Conservation (phyloP, 257 asterid species). For the Ehretia macrophylla region DNA sequence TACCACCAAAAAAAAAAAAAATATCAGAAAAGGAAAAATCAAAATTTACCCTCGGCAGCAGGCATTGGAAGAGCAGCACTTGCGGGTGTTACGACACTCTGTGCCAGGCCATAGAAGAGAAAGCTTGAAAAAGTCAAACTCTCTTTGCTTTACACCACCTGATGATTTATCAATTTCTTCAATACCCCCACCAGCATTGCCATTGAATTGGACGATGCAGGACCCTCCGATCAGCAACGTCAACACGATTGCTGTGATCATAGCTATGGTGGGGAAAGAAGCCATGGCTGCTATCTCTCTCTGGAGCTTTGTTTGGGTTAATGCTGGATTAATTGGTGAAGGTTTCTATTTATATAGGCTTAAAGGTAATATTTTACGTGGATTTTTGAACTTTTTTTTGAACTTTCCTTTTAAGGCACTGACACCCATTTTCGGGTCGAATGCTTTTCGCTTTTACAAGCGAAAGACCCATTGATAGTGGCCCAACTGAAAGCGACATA, state of each 20-base stretch:
- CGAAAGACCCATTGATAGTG: too few species aligned
- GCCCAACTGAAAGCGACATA: too few species aligned
- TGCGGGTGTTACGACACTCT: constrained; percentile 46
- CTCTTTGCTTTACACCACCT: constrained; percentile 38
- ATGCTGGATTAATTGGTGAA: too few species aligned
- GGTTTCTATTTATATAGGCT: too few species aligned
- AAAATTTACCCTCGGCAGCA: constrained; percentile 83
- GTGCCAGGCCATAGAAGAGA: constrained; percentile 90
- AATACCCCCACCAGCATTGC: constrained; percentile 4
- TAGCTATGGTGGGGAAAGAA: constrained; percentile 23
- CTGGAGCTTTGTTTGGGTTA: background rate
- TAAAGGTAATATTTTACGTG: too few species aligned
- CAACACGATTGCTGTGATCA: constrained; percentile 22
- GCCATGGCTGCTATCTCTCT: constrained; percentile 30
- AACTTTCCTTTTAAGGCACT: too few species aligned
- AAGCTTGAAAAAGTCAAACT: constrained; percentile 73
- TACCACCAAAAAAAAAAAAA: too few species aligned
- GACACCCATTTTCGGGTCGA: too few species aligned
- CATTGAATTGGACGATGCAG: constrained; percentile 26
- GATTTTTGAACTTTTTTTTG: too few species aligned
- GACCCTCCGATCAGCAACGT: constrained; percentile 31
- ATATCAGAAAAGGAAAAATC: background rate
- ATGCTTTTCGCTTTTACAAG: too few species aligned
- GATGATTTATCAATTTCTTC: constrained; percentile 4
- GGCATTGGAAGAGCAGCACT: constrained; percentile 67